Evolutionary conservation across 2,329 filamentous ascomycete genomes (phyloP).

Genomic region (Microcyclosporella mali): DNA sequence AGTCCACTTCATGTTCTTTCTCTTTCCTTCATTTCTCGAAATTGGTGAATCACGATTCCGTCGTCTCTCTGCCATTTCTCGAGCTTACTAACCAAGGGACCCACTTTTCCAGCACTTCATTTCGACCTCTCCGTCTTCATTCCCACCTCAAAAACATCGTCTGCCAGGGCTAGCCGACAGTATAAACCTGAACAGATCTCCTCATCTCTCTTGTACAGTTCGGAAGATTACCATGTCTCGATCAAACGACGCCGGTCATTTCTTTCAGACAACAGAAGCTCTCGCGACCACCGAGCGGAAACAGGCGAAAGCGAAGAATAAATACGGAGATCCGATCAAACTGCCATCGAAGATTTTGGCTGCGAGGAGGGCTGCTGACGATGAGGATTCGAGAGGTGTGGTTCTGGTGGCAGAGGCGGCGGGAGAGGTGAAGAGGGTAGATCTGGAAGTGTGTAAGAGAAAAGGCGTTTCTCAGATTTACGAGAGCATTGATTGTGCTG

Average conservation of each 20-base stretch:
- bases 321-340: conserved; percentile 70
- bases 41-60: too few species aligned
- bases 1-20: too few species aligned
- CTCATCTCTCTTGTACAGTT: too few species aligned
- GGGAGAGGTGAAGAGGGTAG: conserved; percentile 68
- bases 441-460: conserved; percentile 66
- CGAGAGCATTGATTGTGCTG: not conserved
- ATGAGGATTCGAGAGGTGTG: conserved; percentile 37
- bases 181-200: too few species aligned
- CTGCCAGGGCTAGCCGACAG: too few species aligned
- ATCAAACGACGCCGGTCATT: conserved; percentile 69
- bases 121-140: too few species aligned
- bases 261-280: conserved; percentile 77
- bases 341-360: conserved; percentile 83
- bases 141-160: too few species aligned
- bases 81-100: too few species aligned
- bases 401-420: conserved; percentile 82
- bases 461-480: too few species aligned
- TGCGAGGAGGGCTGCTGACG: conserved; percentile 57
- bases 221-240: conserved; percentile 63
- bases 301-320: conserved; percentile 70
- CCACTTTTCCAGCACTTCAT: too few species aligned
- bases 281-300: conserved; percentile 53
- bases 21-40: too few species aligned
- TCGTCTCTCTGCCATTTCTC: too few species aligned